Evolutionary conservation across 495 filamentous ascomycete genomes (phyloP).

Genomic region (Neurospora cerealis): DNA sequence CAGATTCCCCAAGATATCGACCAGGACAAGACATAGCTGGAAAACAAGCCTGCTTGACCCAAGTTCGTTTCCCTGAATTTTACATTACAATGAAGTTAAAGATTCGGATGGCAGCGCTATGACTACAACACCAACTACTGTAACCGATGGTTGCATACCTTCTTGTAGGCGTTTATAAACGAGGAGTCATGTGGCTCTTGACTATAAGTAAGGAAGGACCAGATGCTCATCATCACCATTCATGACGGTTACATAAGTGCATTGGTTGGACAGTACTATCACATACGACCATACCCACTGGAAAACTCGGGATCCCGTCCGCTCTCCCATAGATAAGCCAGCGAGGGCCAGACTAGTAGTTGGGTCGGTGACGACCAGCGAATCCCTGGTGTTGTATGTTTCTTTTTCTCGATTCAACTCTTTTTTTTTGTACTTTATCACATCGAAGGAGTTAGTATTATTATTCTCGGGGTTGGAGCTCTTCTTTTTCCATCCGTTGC

Average conservation of each 20-base stretch:
- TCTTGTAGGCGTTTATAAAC: not conserved
- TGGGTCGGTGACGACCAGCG: conserved; percentile 39
- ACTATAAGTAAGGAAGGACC: not conserved
- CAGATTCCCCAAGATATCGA: not conserved
- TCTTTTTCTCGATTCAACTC: no score
- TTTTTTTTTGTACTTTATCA: no score
- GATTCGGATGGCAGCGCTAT: not conserved
- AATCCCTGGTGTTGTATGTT: conserved; percentile 39
- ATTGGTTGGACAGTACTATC: rapidly evolving
- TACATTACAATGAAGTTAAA: not conserved
- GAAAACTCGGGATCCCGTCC: no score
- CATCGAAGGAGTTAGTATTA: no score
- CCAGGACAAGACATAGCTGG: not conserved
- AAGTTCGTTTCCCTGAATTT: not conserved
- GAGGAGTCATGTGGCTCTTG: not conserved
- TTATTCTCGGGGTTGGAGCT: no score
- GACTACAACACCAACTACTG: not conserved
- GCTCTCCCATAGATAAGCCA: conserved; percentile 21
- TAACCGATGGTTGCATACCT: not conserved
- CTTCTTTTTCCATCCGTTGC: no score
- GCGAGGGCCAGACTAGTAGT: conserved; percentile 22
- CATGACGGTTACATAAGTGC: not conserved
- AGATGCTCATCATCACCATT: not conserved
- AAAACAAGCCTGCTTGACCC: not conserved
- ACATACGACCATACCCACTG: not conserved